Conservation (phyloP, 2,329 filamentous ascomycete genomes). For the Fusarium ramigenum region DNA sequence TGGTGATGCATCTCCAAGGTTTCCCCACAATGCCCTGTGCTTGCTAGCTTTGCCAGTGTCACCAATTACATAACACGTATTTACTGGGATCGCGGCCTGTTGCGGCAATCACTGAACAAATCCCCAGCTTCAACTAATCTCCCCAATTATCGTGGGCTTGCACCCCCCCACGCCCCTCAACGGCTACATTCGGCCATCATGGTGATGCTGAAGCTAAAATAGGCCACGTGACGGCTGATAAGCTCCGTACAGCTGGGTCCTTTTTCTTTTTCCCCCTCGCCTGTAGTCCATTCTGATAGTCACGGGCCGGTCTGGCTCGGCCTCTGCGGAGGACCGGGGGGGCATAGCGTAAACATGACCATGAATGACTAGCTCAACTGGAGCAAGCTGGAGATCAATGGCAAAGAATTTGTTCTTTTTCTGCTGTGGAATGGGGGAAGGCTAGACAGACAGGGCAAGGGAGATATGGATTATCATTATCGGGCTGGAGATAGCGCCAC, state of each 20-base stretch:
- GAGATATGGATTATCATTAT: background rate
- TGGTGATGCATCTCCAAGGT: slow-evolving; percentile 26
- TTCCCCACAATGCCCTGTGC: slow-evolving; percentile 33
- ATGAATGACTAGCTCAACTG: slow-evolving; percentile 17
- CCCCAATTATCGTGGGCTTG: slow-evolving; percentile 21
- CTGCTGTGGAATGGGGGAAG: slow-evolving; percentile 29
- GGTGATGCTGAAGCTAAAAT: slow-evolving; percentile 1
- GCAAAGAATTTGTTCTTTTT: background rate
- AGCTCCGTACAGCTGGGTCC: slow-evolving; percentile 34
- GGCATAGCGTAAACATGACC: slow-evolving; percentile 11
- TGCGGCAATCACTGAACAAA: slow-evolving; percentile 30
- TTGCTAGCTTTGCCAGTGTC: slow-evolving; percentile 1
- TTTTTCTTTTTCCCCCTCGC: background rate
- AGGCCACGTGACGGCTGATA: slow-evolving; percentile 43
- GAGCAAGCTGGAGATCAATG: slow-evolving; percentile 21
- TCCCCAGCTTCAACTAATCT: slow-evolving; percentile 23
- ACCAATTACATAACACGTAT: slow-evolving; percentile 36
- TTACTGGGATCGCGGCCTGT: slow-evolving; percentile 32
- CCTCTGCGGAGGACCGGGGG: slow-evolving; percentile 26
- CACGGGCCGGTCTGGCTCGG: slow-evolving; percentile 34
- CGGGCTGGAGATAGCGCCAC: slow-evolving; percentile 36
- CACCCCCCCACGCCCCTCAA: slow-evolving; percentile 14
- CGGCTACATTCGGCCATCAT: slow-evolving; percentile 42
- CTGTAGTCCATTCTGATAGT: background rate
- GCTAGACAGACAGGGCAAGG: background rate